Base-by-base conservation (phyloP, 306 rosid genomes). In the Trichosanthes truncata region DNA sequence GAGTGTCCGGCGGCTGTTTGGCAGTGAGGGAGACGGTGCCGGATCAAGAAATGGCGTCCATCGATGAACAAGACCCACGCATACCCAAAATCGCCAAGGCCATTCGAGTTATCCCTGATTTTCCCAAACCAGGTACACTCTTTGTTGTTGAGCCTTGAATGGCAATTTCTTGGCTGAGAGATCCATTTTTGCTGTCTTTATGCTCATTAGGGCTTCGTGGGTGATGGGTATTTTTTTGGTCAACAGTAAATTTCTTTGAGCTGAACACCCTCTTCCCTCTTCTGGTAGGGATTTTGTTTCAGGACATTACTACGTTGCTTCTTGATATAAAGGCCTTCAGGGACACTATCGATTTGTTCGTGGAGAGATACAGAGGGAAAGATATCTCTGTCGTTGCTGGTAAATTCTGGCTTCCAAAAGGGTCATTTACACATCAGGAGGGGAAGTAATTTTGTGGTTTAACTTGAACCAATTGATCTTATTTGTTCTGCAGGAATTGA, bases 221-320 rank as follows among this genome's bases (percentile, higher is more conserved):
- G 49, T 23, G 53, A 41, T 57, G 62, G 67, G 68, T 14, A n/a
- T 41, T 63, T 69, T 21, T 8, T 80, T 62, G 52, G 45, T 71
- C 14, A 46, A 69, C 13, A 26, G 5, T 4, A 14, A 29, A 3
- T 26, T 60, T 60, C 59, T 14, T 26, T 45, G 33, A 11, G 61
- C 38, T 15, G 43, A 51, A 31, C 2, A 15, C 41, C 40, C 51
- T 63, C 9, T 25, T 49, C 77, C 77, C 68, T 43, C 1, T 45
- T 82, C 48, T 76, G 85, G 61, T 82, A 96, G 99, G 99, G 84
- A 96, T 96, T 78, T 55, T 96, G 94, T 96, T 96, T 82, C 98
- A 96, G 62, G 99, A 96, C 29, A 93, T 96, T 81, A 96, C 98
- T 21, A 96, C 99, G 35, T 85, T 96, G 88, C 98, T 96, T 80